phyloP scores from a whole-genome alignment of 805 yeast genomes.

The Groenewaldozyma tartarivorans region DNA sequence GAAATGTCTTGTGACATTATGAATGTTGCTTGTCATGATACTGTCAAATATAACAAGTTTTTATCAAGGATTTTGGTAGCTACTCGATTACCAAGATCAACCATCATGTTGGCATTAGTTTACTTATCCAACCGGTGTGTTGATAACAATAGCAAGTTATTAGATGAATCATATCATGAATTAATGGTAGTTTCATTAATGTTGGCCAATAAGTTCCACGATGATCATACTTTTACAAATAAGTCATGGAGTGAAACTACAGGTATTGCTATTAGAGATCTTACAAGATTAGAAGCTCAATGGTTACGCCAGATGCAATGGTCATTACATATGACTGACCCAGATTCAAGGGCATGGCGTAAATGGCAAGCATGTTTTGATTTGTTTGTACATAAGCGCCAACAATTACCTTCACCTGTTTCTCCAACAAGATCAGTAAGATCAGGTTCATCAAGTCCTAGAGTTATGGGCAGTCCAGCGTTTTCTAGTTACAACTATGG shows the following conservation, averaged over 20 bases:
- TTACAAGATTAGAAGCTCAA: slow-evolving; percentile 59
- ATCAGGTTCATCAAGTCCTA: background rate
- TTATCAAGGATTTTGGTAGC: slow-evolving; percentile 67
- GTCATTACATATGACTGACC: slow-evolving; percentile 39
- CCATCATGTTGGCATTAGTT: slow-evolving; percentile 71
- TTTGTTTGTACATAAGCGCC: slow-evolving; percentile 7
- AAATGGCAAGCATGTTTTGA: slow-evolving; percentile 27
- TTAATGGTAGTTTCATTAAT: slow-evolving; percentile 60
- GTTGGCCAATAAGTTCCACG: slow-evolving; percentile 87
- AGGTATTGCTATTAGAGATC: slow-evolving; percentile 50
- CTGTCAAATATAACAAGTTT: slow-evolving; percentile 29
- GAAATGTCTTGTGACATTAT: slow-evolving; percentile 56
- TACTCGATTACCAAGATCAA: slow-evolving; percentile 77
- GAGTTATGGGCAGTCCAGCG: too few species aligned
- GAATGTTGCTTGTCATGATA: slow-evolving; percentile 20
- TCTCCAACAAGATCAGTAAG: background rate
- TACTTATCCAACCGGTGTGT: slow-evolving; percentile 58
- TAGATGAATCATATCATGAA: slow-evolving; percentile 32
- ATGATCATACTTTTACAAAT: slow-evolving; percentile 93
- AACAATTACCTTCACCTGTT: slow-evolving; percentile 3
- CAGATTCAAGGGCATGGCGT: slow-evolving; percentile 25
- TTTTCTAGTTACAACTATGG: too few species aligned
- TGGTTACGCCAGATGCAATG: slow-evolving; percentile 60
- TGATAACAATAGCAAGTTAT: slow-evolving; percentile 27
- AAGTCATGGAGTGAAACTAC: slow-evolving; percentile 96